phyloP scores from a whole-genome alignment of 164 flowering plant species.

The Nelumbo lutea region DNA sequence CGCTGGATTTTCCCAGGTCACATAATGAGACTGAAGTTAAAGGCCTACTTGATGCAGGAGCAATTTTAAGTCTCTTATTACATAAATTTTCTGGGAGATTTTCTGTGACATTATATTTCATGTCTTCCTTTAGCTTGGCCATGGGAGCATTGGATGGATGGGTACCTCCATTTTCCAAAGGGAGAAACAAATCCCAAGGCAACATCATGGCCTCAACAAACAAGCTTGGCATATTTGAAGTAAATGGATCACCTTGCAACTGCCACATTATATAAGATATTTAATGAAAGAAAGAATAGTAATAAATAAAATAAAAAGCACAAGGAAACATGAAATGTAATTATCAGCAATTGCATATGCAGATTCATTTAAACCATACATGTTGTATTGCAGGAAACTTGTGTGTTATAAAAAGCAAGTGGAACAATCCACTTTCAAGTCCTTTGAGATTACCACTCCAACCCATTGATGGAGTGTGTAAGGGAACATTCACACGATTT shows the following conservation, averaged over 20 bases:
- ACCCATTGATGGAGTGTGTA: conserved; percentile 20
- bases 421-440: conserved; percentile 41
- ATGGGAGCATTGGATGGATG: conserved; percentile 8
- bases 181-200: conserved; percentile 60
- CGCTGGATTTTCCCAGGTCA: conserved; percentile 1
- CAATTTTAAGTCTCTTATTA: conserved; percentile 43
- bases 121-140: conserved; percentile 11
- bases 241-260: conserved; percentile 32
- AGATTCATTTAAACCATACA: conserved; percentile 31
- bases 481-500: conserved; percentile 24
- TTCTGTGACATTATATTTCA: conserved; percentile 5
- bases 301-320: neutral
- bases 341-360: neutral
- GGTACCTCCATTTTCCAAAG: conserved; percentile 19
- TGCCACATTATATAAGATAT: conserved; percentile 14
- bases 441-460: conserved; percentile 19
- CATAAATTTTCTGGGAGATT: conserved; percentile 14
- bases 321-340: neutral
- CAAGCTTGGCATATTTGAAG: conserved; percentile 27
- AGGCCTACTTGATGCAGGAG: conserved; percentile 14
- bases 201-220: conserved; percentile 68
- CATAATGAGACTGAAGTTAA: conserved; percentile 7
- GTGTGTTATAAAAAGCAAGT: conserved; percentile 60
- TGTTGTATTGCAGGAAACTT: conserved; percentile 53
- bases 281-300: neutral